A percentile compares a stretch with the other conserved stretches of the same genome.
phyloP scores from a whole-genome alignment of 352 stramenopile species.

The Pythium rhizo-oryzae region DNA sequence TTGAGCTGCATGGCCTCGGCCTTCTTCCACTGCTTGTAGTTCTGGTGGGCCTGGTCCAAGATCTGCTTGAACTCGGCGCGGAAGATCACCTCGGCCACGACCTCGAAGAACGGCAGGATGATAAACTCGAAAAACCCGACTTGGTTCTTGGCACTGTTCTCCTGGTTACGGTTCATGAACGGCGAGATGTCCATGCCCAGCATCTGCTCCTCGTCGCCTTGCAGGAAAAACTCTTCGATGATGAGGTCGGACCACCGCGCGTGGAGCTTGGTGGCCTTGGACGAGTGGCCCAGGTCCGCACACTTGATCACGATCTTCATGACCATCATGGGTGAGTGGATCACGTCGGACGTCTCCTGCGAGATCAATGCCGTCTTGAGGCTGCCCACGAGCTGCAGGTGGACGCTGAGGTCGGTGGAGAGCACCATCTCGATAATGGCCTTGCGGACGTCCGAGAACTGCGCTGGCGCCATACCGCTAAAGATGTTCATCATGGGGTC shows the following conservation, averaged over 20 bases:
- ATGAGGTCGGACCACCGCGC: slow-evolving; percentile 92
- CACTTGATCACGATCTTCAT: slow-evolving; percentile 91
- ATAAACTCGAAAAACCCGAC: slow-evolving; percentile 89
- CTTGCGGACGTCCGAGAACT: slow-evolving; percentile 73
- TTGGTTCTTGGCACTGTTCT: slow-evolving; percentile 88
- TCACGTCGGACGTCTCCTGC: slow-evolving; percentile 69
- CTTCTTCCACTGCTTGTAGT: slow-evolving; percentile 86
- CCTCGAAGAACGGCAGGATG: slow-evolving; percentile 81
- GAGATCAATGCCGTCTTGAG: slow-evolving; percentile 84
- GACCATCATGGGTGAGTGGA: slow-evolving; percentile 80
- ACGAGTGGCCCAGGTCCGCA: slow-evolving; percentile 93
- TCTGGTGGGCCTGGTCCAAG: slow-evolving; percentile 78
- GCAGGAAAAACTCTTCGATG: slow-evolving; percentile 95
- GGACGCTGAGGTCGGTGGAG: slow-evolving; percentile 80
- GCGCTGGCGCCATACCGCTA: slow-evolving; percentile 50
- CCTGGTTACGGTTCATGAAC: slow-evolving; percentile 91
- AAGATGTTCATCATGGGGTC: slow-evolving; percentile 81
- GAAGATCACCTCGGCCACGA: slow-evolving; percentile 78
- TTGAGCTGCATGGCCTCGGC: slow-evolving; percentile 82
- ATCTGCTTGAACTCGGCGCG: slow-evolving; percentile 78
- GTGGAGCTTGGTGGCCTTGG: slow-evolving; percentile 81
- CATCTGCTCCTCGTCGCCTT: slow-evolving; percentile 93
- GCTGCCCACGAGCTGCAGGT: slow-evolving; percentile 78
- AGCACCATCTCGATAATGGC: slow-evolving; percentile 89
- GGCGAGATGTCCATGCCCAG: slow-evolving; percentile 89